Conservation (phyloP, 306 rosid genomes). For the Arachis hypogaea region DNA sequence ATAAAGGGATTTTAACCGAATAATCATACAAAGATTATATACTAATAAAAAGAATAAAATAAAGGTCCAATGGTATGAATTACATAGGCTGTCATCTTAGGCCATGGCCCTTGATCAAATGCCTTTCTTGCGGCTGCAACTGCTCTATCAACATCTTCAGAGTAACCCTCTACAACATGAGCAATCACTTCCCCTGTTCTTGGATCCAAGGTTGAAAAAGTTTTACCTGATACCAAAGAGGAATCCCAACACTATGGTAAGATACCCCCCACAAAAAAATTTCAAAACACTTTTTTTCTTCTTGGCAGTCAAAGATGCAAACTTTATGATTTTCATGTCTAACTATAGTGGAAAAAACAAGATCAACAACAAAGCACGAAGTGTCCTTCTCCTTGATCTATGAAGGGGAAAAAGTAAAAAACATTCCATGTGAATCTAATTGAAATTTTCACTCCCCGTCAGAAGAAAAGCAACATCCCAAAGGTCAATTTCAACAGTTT, state of each 20-base stretch:
- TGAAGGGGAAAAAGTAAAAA: too few species aligned
- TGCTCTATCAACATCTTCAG: too few species aligned
- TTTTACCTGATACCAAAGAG: constrained; percentile 58
- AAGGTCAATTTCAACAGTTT: too few species aligned
- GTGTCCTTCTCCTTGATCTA: too few species aligned
- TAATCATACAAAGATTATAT: neutral
- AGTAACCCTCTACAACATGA: too few species aligned
- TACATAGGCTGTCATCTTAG: constrained; percentile 44
- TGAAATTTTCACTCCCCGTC: too few species aligned
- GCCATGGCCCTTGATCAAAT: constrained; percentile 24
- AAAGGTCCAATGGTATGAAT: constrained; percentile 18
- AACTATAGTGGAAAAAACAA: neutral
- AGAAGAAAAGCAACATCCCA: too few species aligned
- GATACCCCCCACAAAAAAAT: constrained; percentile 13
- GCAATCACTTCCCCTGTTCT: too few species aligned
- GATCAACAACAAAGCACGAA: neutral
- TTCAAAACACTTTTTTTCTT: neutral
- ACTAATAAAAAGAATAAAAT: too few species aligned
- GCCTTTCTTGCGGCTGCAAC: too few species aligned
- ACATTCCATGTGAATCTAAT: too few species aligned
- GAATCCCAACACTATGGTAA: constrained; percentile 22
- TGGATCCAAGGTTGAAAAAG: constrained; percentile 82
- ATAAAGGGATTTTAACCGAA: neutral
- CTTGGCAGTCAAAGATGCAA: neutral
- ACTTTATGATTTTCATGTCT: neutral